phyloP scores from a whole-genome alignment of 768 basidiomycete genomes.

The Pisolithus tinctorius region DNA sequence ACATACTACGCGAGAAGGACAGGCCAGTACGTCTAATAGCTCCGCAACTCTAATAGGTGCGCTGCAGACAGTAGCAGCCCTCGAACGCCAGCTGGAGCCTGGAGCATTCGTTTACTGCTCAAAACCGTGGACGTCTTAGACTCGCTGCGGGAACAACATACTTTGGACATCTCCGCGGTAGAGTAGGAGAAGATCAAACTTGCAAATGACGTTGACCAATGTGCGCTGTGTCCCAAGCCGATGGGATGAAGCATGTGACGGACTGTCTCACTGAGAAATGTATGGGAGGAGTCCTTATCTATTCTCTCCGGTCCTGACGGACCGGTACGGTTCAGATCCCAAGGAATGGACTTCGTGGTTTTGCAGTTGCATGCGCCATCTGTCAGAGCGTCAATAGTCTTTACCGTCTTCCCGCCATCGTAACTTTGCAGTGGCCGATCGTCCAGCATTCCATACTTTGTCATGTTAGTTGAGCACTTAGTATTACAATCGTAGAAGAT shows the following conservation, averaged over 20 bases:
- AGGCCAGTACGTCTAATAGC: constrained; percentile 16
- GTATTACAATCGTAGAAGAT: no score
- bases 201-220: constrained; percentile 32
- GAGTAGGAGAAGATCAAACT: constrained; percentile 30
- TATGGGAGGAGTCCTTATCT: constrained; percentile 22
- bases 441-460: no score
- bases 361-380: constrained; percentile 30
- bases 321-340: constrained; percentile 32
- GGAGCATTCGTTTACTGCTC: constrained; percentile 33
- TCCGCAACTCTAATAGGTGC: background rate
- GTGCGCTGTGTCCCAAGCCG: constrained; percentile 25
- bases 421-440: no score
- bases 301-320: background rate
- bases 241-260: constrained; percentile 50
- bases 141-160: constrained; percentile 32
- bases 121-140: constrained; percentile 46
- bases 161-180: constrained; percentile 32
- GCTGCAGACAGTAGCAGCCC: constrained; percentile 16
- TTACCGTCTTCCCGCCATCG: no score
- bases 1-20: constrained; percentile 19
- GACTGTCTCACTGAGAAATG: constrained; percentile 52
- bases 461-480: no score
- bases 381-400: no score
- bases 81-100: constrained; percentile 30
- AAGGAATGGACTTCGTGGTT: constrained; percentile 43